phyloP scores from a whole-genome alignment of 306 rosid genomes.

The Fagus sylvatica region DNA sequence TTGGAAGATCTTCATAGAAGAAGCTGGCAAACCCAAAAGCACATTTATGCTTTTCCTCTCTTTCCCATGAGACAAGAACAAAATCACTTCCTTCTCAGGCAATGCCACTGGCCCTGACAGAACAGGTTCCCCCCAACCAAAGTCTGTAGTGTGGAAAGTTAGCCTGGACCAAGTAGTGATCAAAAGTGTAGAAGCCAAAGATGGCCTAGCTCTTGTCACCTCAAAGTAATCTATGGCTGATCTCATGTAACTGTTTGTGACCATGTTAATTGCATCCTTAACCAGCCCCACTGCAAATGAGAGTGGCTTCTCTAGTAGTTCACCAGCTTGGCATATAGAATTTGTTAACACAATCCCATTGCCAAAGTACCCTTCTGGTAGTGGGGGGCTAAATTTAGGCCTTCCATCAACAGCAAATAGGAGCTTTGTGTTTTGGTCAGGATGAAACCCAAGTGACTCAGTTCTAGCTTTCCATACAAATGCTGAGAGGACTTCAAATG shows the following conservation, averaged over 20 bases:
- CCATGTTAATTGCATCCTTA: constrained; percentile 69
- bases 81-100: constrained; percentile 88
- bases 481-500: constrained; percentile 84
- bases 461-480: constrained; percentile 91
- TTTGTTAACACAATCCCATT: constrained; percentile 80
- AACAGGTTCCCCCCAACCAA: constrained; percentile 97
- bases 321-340: constrained; percentile 64
- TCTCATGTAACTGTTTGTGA: constrained; percentile 69
- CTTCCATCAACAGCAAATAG: constrained; percentile 91
- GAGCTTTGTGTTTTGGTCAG: constrained; percentile 77
- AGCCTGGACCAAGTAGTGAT: constrained; percentile 93
- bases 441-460: constrained; percentile 49
- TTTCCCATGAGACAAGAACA: constrained; percentile 79
- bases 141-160: constrained; percentile 71
- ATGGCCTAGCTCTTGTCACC: constrained; percentile 81
- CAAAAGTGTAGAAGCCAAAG: constrained; percentile 75
- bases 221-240: constrained; percentile 95
- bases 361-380: constrained; percentile 77
- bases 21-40: constrained; percentile 80
- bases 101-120: constrained; percentile 86
- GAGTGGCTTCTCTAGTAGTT: constrained; percentile 58
- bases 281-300: constrained; percentile 61
- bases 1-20: constrained; percentile 84
- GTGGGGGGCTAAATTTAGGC: constrained; percentile 60
- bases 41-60: constrained; percentile 78